Evolutionary conservation across 768 basidiomycete species (phyloP), one percentile per base, ranked within the genome.

Genomic region (Suillus clintonianus): DNA sequence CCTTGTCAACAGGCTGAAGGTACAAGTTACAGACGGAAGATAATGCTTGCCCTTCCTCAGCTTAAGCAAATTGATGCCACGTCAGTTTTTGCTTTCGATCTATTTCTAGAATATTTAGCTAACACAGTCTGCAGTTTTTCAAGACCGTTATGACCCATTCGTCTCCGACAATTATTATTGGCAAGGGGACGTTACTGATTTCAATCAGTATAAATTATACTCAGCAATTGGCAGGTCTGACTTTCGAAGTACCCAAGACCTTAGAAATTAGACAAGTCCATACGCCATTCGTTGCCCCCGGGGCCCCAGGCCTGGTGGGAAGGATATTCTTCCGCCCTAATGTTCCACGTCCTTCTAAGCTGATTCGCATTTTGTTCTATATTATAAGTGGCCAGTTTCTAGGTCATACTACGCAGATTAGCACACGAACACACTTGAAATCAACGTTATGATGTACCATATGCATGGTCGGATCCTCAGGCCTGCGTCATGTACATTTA

Each of bases 21-120:
- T 75, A 80, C 84, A 2, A 85, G 82, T 24, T 99, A 99, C 74
- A 80, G 95, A 68, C 82, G 97, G 60, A 99, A 97, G 79, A 83
- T 99, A 60, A 94, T 92, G 74, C 78, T 99, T 43, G 88, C 89
- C 4, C 79, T 97, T 24, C 96, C 96, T 0, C 93, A 97, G 70
- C 77, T 99, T 62, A 86, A 87, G 71, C 97, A 99, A 77, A 89
- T 99, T 58, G 97, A 99, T 77, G 97, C 97, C 47, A 98, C 92
- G 90, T 98, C 71, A 66, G 95, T 88, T 43, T n/a, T 43, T 34
- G 30, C 5, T n/a, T 17, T 27, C 13, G 19, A 56, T 51, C 17
- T 41, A 6, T 22, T 19, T 6, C 42, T 27, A 5, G n/a, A 54
- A 24, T 2, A 62, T 72, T 22, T 55, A 10, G 37, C 14, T 30